Evolutionary conservation across 371 early-diverging fungal genomes (phyloP), one percentile per base, ranked within the genome.

Genomic region (Syncephalis fuscata): DNA sequence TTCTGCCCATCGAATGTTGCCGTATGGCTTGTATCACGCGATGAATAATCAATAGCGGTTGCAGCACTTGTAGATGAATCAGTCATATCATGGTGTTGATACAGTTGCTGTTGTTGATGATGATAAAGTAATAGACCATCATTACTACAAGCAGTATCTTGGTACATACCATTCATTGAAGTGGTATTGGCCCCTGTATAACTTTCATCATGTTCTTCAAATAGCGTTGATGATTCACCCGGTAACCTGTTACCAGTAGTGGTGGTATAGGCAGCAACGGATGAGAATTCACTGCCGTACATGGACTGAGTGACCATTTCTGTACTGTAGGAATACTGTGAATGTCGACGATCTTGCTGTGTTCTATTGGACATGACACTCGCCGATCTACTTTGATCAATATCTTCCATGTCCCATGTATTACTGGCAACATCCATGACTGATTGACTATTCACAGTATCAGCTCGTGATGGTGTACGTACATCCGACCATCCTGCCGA

Each of bases 51-150:
- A 32, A 40, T 42, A 42, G 41, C 45, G 59, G 51, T 22, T 53
- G 52, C 22, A 40, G 50, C 24, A 53, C 43, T 45, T 47, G 46
- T 9, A 27, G 17, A 24, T 46, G 49, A 14, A 53, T 22, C 19
- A 46, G 52, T 32, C 32, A 32, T 32, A 16, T 46, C 48, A 24
- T 51, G n/a, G n/a, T n/a, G n/a, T n/a, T n/a, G n/a, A n/a, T n/a
- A n/a, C n/a, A n/a, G n/a, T n/a, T n/a, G n/a, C n/a, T n/a, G n/a
- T n/a, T n/a, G n/a, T n/a, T n/a, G n/a, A n/a, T n/a, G 40, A 2
- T 47, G 38, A 22, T 49, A 39, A 25, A 48, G 42, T 8, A 22
- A 15, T 26, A 40, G 49, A 15, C 44, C 38, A 9, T n/a, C 50
- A n/a, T 50, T 38, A 24, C 2, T 17, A 21, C 43, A n/a, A 48